Conservation (phyloP, 2,329 filamentous ascomycete genomes). For the Fusarium redolens region DNA sequence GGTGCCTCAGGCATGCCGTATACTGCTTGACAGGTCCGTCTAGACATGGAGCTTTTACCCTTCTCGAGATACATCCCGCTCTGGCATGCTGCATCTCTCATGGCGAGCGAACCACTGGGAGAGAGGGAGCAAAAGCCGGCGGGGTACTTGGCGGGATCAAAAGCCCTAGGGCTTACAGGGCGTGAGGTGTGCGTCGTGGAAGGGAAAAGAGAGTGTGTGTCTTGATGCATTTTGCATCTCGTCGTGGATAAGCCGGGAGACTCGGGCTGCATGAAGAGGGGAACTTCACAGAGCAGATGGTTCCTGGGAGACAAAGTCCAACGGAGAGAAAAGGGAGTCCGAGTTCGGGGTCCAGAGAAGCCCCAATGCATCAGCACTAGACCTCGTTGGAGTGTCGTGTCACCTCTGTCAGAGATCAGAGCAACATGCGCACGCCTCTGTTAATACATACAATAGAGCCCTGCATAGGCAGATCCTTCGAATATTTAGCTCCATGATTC, state of each 20-base stretch:
- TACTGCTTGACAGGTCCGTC: constrained; percentile 2
- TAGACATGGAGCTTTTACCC: not conserved
- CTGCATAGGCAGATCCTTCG: constrained; percentile 5
- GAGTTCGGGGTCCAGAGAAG: not conserved
- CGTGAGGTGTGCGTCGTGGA: constrained; percentile 17
- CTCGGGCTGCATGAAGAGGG: constrained; percentile 23
- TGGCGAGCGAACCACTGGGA: constrained; percentile 16
- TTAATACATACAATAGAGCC: constrained; percentile 1
- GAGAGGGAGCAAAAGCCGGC: constrained; percentile 9
- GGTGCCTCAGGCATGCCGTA: constrained; percentile 1
- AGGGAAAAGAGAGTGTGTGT: not conserved
- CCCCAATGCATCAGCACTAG: constrained; percentile 30
- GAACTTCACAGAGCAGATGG: constrained; percentile 33
- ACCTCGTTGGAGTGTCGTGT: not conserved
- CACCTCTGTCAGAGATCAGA: constrained; percentile 10
- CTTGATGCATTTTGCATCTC: constrained; percentile 17
- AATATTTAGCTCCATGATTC: not conserved
- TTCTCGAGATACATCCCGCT: constrained; percentile 3
- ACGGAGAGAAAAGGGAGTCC: constrained; percentile 1
- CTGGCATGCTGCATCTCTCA: constrained; percentile 1
- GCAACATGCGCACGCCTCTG: not conserved
- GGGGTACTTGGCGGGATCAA: constrained; percentile 25
- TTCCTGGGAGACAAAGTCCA: constrained; percentile 23
- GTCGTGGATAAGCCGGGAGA: constrained; percentile 18
- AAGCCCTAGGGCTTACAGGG: constrained; percentile 44